A percentile compares a stretch with the other conserved stretches of the same genome.
These are phyloP conservation scores for Mycosphaerella sp. DNA, from an alignment of 2,329 filamentous ascomycete species.

Conservation along the genomic window DNA sequence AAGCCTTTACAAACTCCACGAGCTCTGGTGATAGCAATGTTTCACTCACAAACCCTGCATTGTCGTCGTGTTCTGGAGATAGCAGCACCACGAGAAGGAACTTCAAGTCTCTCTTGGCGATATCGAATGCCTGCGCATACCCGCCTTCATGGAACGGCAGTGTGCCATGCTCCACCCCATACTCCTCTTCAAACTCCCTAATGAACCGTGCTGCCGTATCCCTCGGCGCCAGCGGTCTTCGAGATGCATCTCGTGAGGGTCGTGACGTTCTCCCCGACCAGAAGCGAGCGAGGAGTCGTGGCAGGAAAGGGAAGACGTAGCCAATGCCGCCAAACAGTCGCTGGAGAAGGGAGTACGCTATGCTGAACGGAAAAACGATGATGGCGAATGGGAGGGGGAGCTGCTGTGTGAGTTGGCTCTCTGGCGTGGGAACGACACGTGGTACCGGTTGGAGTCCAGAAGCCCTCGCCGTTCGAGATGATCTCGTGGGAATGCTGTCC, in stretches of 20 bases:
- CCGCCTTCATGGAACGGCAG: slow-evolving; percentile 81
- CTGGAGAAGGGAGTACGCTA: slow-evolving; percentile 67
- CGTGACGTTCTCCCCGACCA: slow-evolving; percentile 51
- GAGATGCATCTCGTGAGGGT: slow-evolving; percentile 53
- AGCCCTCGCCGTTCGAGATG: slow-evolving; percentile 19
- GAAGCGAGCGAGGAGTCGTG: slow-evolving; percentile 50
- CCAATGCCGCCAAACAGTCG: slow-evolving; percentile 65
- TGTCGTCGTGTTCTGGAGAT: slow-evolving; percentile 93
- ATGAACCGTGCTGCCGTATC: slow-evolving; percentile 86
- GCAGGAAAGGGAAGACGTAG: slow-evolving; percentile 74
- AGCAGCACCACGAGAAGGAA: slow-evolving; percentile 84
- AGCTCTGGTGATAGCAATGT: slow-evolving; percentile 74
- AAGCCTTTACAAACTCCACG: slow-evolving; percentile 64
- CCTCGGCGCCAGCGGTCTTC: slow-evolving; percentile 71
- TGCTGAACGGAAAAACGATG: slow-evolving; percentile 71
- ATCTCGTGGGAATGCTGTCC: slow-evolving; percentile 42
- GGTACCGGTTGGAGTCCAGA: slow-evolving; percentile 62
- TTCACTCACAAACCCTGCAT: slow-evolving; percentile 68
- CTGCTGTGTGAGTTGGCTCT: slow-evolving; percentile 57
- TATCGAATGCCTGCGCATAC: slow-evolving; percentile 84
- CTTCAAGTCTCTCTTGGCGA: slow-evolving; percentile 83
- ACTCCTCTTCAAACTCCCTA: slow-evolving; percentile 91
- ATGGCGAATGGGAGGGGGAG: slow-evolving; percentile 71
- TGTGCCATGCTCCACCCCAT: slow-evolving; percentile 55
- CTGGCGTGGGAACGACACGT: slow-evolving; percentile 71